Conservation (phyloP, 768 basidiomycete species). For the Rhizopogon vesiculosus region DNA sequence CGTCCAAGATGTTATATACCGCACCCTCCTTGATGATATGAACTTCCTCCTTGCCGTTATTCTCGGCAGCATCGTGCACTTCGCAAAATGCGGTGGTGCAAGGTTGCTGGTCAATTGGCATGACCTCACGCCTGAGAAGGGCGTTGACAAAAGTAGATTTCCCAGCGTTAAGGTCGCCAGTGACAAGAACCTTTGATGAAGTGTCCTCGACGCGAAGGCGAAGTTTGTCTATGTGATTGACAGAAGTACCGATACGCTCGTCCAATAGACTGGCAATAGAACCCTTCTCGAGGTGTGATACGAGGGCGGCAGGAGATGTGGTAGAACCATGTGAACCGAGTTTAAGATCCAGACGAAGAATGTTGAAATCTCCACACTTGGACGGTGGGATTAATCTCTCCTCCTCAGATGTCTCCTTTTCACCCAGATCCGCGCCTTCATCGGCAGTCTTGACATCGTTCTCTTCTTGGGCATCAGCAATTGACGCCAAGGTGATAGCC, state of each 20-base stretch:
- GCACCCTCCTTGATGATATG: conserved; percentile 72
- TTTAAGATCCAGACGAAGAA: conserved; percentile 90
- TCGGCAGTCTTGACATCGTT: conserved; percentile 14
- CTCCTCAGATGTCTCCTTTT: conserved; percentile 22
- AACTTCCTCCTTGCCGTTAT: conserved; percentile 76
- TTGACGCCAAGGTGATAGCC: conserved; percentile 54
- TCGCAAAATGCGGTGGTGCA: conserved; percentile 97
- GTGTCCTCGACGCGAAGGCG: conserved; percentile 85
- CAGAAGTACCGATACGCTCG: conserved; percentile 70
- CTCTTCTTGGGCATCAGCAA: conserved; percentile 42
- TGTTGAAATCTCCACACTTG: conserved; percentile 64
- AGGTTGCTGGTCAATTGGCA: conserved; percentile 98
- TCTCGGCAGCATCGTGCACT: conserved; percentile 86
- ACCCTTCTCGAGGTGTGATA: conserved; percentile 87
- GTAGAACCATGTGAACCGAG: conserved; percentile 71
- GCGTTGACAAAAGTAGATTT: conserved; percentile 99
- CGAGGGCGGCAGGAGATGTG: conserved; percentile 63
- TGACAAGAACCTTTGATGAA: conserved; percentile 94
- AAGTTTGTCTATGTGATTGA: conserved; percentile 80
- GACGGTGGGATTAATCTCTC: conserved; percentile 36
- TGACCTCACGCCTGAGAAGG: conserved; percentile 81
- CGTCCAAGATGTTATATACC: conserved; percentile 65
- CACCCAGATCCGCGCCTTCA: conserved; percentile 15
- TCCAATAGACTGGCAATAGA: conserved; percentile 92
- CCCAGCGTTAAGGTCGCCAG: conserved; percentile 96